Evolutionary conservation across 331 rosid species (phyloP), one percentile per base, ranked within the genome.

Genomic region (Malus hybrid): DNA sequence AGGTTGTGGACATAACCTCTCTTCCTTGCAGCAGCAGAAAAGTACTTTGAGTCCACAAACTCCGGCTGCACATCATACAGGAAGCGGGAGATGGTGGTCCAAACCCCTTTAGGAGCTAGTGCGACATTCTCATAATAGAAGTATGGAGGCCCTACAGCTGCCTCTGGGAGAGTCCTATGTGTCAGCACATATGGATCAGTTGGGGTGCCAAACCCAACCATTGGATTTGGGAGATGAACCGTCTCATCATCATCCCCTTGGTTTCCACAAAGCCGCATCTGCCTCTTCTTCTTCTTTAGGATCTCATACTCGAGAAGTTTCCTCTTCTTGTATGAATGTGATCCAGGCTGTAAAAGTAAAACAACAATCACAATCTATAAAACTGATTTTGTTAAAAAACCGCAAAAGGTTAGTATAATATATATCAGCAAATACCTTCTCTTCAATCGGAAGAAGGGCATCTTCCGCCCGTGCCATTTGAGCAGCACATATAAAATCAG

Each of bases 101-200:
- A 95, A 20, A 92, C 97, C 15, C 99, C 97, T 82, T 89, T 95
- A 0, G 99, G 99, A 52, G 97, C 93, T n/a, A 92, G 85, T 3
- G 99, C 99, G 39, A 94, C 99, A 10, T 94, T 94, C 83, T 94
- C 99, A 15, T 90, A 95, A 39, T 95, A 95, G 73, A 95, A 95
- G 76, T 86, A 95, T 1, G 99, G 99, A 7, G 99, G 96, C 12
- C 99, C 99, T 22, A 39, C 61, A 15, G 93, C 97, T 61, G 82
- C 85, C 32, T 85, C 90, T 6, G 99, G 96, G 50, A 95, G 74
- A 18, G 18, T 82, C 78, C 99, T 83, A 6, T 19, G 67, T 15
- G 82, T 75, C 14, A 59, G 52, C 27, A 55, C 64, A 59, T 10
- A 57, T 10, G 88, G 59, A 4, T 94, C 97, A 7, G 78, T 78